A percentile compares a stretch with the other conserved stretches of the same genome.
Evolutionary conservation across 2,329 filamentous ascomycete genomes (phyloP).

Genomic region (Fusarium austroafricanum): DNA sequence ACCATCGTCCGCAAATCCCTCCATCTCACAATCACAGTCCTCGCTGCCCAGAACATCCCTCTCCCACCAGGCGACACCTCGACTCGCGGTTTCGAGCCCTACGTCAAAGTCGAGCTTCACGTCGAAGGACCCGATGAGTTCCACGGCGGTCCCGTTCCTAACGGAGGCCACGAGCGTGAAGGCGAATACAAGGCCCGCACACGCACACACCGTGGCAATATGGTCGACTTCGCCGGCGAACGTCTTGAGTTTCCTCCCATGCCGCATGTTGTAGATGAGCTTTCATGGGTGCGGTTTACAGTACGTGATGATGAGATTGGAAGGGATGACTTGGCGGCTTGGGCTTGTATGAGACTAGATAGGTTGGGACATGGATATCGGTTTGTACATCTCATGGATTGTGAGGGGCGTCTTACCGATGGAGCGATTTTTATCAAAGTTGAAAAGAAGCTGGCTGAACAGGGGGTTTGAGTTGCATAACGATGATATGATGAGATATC

Average conservation of each 20-base stretch:
- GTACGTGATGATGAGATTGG: conserved; percentile 88
- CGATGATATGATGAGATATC: background rate
- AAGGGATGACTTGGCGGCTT: conserved; percentile 82
- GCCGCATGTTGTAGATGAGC: conserved; percentile 70
- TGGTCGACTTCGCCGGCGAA: conserved; percentile 72
- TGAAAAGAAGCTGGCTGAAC: conserved; percentile 64
- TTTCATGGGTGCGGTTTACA: conserved; percentile 84
- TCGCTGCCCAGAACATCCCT: conserved; percentile 81
- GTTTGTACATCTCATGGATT: conserved; percentile 80
- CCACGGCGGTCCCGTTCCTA: conserved; percentile 52
- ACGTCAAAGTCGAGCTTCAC: conserved; percentile 86
- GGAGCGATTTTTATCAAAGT: conserved; percentile 81
- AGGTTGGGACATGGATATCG: conserved; percentile 80
- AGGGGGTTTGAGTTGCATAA: conserved; percentile 12
- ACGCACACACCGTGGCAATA: conserved; percentile 65
- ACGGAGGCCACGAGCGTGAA: conserved; percentile 55
- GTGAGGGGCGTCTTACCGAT: conserved; percentile 71
- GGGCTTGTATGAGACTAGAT: conserved; percentile 90
- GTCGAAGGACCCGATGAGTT: conserved; percentile 72
- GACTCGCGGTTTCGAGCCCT: conserved; percentile 75
- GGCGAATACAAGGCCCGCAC: conserved; percentile 69
- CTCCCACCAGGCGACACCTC: conserved; percentile 67
- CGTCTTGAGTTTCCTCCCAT: conserved; percentile 67
- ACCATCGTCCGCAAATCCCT: conserved; percentile 67
- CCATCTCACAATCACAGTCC: conserved; percentile 77